A percentile compares a stretch with the other conserved stretches of the same genome.
phyloP scores from a whole-genome alignment of 1,284 basidiomycete species.

The Golubevia sp. region DNA sequence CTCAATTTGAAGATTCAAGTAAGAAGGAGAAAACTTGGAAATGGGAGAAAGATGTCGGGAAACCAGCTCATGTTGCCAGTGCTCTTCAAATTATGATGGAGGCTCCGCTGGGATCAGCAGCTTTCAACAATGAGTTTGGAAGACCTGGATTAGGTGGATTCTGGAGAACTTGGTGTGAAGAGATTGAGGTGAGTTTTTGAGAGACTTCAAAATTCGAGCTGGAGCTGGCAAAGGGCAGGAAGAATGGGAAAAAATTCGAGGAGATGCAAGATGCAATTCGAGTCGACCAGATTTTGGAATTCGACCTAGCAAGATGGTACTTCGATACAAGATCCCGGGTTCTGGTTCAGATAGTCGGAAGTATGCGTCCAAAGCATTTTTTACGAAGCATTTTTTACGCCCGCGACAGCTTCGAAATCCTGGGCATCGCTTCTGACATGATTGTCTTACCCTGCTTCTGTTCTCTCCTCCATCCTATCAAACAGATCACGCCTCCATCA shows the following conservation, averaged over 20 bases:
- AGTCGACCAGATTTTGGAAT: too few relatives aligned
- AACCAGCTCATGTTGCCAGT: conserved; percentile 86
- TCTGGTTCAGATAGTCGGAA: too few relatives aligned
- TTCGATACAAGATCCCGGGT: too few relatives aligned
- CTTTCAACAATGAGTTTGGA: conserved; percentile 99
- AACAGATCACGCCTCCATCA: conserved; percentile 51
- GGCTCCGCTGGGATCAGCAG: conserved; percentile 88
- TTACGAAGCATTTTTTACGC: too few relatives aligned
- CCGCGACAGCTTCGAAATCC: too few relatives aligned
- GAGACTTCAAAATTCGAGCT: conserved; percentile 19
- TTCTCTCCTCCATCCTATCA: too few relatives aligned
- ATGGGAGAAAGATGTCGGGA: conserved; percentile 69
- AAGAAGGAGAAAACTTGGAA: conserved; percentile 16
- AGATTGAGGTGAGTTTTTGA: neutral
- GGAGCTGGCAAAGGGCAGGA: too few relatives aligned
- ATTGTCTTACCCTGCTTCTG: too few relatives aligned
- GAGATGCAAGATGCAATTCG: too few relatives aligned
- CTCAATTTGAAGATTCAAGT: conserved; percentile 11
- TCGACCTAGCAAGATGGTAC: too few relatives aligned
- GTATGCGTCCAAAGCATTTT: too few relatives aligned
- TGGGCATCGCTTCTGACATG: too few relatives aligned
- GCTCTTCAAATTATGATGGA: conserved; percentile 97
- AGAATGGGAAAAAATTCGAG: neutral
- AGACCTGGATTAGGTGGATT: conserved; percentile 74
- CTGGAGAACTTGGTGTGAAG: conserved; percentile 12